These are phyloP conservation scores for Phytopythium helicoides DNA, from an alignment of 352 stramenopile genomes.

Conservation along the genomic window DNA sequence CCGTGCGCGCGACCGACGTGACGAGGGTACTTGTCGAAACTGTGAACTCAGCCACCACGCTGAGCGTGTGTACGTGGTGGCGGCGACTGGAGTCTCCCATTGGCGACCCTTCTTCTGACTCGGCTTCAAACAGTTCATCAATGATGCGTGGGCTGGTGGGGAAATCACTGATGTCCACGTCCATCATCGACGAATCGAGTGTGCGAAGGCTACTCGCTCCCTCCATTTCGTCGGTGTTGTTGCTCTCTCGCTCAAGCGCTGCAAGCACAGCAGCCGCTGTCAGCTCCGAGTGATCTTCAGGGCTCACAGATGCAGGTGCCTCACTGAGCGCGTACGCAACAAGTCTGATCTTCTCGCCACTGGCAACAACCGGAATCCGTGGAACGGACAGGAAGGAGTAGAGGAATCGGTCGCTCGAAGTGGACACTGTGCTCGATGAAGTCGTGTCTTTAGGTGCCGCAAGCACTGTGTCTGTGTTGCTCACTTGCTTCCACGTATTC, in stretches of 20 bases:
- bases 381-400: conserved; percentile 86
- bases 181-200: conserved; percentile 47
- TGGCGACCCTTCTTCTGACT: conserved; percentile 51
- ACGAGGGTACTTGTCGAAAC: conserved; percentile 66
- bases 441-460: conserved; percentile 49
- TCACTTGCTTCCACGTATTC: conserved; percentile 68
- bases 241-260: conserved; percentile 60
- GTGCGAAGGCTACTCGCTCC: conserved; percentile 40
- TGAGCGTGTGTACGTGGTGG: conserved; percentile 22
- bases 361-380: conserved; percentile 54
- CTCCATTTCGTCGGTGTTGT: conserved; percentile 26
- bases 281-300: conserved; percentile 69
- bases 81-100: conserved; percentile 29
- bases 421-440: neutral
- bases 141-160: conserved; percentile 53
- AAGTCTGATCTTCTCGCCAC: conserved; percentile 69
- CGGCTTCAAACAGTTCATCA: conserved; percentile 79
- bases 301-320: conserved; percentile 31
- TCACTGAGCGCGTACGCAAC: conserved; percentile 68
- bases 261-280: conserved; percentile 70
- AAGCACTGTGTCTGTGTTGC: conserved; percentile 79
- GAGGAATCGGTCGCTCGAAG: conserved; percentile 42
- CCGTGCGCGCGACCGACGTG: conserved; percentile 55
- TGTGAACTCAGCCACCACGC: conserved; percentile 76
- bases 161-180: conserved; percentile 31